A percentile compares a stretch with the other conserved stretches of the same genome.
Evolutionary conservation across 345 rosid genomes (phyloP).

Genomic region (Reutealis trisperma): DNA sequence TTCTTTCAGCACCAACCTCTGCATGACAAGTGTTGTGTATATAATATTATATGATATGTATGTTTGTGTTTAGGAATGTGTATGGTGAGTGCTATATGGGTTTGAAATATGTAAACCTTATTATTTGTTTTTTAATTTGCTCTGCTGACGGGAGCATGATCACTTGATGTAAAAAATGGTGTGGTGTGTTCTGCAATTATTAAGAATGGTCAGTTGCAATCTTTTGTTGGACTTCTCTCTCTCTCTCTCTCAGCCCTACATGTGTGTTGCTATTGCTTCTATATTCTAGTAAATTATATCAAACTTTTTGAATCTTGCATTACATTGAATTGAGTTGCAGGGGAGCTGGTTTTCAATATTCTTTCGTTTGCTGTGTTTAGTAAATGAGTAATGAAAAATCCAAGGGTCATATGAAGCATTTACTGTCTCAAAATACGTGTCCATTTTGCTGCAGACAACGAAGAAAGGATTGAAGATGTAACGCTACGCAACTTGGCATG

Average conservation of each 20-base stretch:
- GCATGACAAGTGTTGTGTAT: not conserved
- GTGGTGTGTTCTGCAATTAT: not conserved
- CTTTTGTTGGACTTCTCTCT: no score
- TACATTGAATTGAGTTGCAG: not conserved
- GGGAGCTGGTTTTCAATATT: no score
- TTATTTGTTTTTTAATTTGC: not conserved
- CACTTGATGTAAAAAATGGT: not conserved
- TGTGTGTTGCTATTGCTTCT: not conserved
- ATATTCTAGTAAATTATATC: not conserved
- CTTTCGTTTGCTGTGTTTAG: no score
- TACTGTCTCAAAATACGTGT: no score
- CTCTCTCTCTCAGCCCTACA: not conserved
- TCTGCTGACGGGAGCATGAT: not conserved
- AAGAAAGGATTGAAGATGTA: no score
- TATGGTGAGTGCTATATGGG: not conserved
- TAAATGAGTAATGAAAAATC: no score
- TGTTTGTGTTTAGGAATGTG: not conserved
- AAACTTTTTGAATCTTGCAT: no score
- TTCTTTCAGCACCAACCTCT: not conserved
- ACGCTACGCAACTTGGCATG: no score
- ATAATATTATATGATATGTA: not conserved
- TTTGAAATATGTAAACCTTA: not conserved
- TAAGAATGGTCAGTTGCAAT: not conserved
- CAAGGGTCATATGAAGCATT: no score
- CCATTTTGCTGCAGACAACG: no score